Evolutionary conservation across 371 early-diverging fungal genomes (phyloP).

Genomic region (Mortierella sp.): DNA sequence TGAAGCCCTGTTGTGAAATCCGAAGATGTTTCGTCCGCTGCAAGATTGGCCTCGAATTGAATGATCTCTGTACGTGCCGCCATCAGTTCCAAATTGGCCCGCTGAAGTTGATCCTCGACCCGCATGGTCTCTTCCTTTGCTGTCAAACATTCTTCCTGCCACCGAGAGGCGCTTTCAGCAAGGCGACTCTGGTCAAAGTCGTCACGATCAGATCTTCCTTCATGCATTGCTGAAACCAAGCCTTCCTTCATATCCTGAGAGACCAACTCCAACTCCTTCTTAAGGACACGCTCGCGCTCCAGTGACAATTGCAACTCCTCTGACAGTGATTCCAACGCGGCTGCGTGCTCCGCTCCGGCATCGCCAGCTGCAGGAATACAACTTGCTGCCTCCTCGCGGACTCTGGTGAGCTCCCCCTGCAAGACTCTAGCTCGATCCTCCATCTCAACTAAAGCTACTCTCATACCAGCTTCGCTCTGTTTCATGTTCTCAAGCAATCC

Average conservation of each 20-base stretch:
- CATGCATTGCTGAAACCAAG: neutral
- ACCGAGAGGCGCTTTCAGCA: slow-evolving; percentile 17
- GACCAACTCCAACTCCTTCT: slow-evolving; percentile 15
- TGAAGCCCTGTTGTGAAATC: neutral
- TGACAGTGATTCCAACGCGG: slow-evolving; percentile 2
- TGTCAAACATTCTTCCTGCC: slow-evolving; percentile 38
- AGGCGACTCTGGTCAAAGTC: slow-evolving; percentile 20
- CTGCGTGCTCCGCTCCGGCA: neutral
- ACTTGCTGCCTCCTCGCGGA: neutral
- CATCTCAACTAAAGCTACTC: neutral
- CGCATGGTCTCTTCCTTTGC: slow-evolving; percentile 44
- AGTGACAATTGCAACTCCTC: slow-evolving; percentile 11
- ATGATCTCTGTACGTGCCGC: slow-evolving; percentile 31
- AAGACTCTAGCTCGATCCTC: neutral
- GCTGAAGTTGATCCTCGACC: slow-evolving; percentile 31
- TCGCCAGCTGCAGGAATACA: no score
- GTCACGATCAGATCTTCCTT: neutral
- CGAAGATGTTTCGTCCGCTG: neutral
- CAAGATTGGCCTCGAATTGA: slow-evolving; percentile 14
- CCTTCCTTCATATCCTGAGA: slow-evolving; percentile 10
- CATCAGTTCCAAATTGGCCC: slow-evolving; percentile 29
- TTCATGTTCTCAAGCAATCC: neutral
- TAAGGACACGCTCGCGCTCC: slow-evolving; percentile 18
- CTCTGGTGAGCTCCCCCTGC: neutral
- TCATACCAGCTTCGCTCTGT: neutral